Conservation (phyloP, 1,139 yeast species). For the Kazachstania sp. region DNA sequence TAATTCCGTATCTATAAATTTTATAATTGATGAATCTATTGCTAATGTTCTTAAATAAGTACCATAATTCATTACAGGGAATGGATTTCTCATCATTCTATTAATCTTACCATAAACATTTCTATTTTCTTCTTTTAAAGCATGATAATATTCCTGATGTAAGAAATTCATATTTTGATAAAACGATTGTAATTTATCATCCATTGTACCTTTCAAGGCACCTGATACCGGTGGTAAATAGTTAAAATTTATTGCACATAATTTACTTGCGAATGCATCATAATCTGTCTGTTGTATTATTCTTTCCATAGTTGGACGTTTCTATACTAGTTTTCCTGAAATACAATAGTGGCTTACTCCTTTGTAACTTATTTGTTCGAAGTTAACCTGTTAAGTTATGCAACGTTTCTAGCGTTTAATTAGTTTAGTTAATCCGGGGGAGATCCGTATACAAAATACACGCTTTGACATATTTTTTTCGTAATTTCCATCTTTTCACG, state of each 20-base stretch:
- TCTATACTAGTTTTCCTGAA: no score
- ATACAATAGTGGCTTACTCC: no score
- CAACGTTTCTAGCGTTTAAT: no score
- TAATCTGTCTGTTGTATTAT: constrained; percentile 50
- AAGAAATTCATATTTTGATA: constrained; percentile 17
- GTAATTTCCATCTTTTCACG: no score
- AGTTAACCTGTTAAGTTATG: no score
- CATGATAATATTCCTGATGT: constrained; percentile 18
- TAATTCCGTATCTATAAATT: constrained; percentile 35
- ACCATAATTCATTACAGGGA: constrained; percentile 78
- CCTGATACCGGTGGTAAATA: constrained; percentile 46
- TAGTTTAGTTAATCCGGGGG: no score
- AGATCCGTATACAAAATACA: no score
- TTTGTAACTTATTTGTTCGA: no score
- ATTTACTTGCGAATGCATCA: constrained; percentile 75
- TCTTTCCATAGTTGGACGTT: constrained; percentile 25
- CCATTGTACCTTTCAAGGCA: background rate
- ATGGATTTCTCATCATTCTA: constrained; percentile 36
- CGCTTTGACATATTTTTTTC: no score
- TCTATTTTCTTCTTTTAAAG: constrained; percentile 16
- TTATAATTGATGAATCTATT: constrained; percentile 47
- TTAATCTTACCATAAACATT: constrained; percentile 20
- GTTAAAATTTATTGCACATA: constrained; percentile 45
- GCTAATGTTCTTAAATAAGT: constrained; percentile 67
- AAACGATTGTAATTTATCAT: constrained; percentile 32